phyloP scores from a whole-genome alignment of 768 basidiomycete genomes.

The Pholiota molesta region DNA sequence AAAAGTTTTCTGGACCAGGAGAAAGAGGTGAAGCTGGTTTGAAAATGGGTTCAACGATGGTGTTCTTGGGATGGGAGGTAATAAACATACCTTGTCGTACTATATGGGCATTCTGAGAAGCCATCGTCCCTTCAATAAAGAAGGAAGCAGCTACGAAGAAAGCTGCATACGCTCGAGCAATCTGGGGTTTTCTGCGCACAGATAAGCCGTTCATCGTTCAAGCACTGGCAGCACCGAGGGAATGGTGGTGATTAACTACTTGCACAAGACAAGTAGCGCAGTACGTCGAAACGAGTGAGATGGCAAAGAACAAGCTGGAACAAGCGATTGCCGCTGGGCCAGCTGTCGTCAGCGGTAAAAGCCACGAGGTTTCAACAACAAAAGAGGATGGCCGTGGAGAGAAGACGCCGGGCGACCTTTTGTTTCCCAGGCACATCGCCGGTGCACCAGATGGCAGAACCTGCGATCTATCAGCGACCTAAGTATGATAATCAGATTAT shows the following conservation, averaged over 20 bases:
- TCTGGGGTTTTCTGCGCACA: slow-evolving; percentile 1
- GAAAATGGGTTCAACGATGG: background rate
- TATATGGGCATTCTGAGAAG: slow-evolving; percentile 5
- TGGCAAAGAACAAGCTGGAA: slow-evolving; percentile 9
- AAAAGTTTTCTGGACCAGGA: slow-evolving; percentile 22
- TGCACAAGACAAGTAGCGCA: background rate
- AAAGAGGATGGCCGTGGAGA: slow-evolving; percentile 14
- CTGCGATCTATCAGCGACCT: background rate
- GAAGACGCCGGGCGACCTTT: background rate
- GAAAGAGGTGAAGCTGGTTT: slow-evolving; percentile 6
- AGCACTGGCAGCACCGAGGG: background rate
- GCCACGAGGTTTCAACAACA: slow-evolving; percentile 7
- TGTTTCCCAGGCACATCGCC: slow-evolving; percentile 5
- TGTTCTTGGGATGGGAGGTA: background rate
- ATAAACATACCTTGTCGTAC: slow-evolving; percentile 12
- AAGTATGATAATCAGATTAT: slow-evolving; percentile 6
- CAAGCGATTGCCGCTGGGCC: background rate
- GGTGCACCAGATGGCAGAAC: background rate
- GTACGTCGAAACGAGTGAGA: background rate
- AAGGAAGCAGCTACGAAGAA: slow-evolving; percentile 18
- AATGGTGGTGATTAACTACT: background rate
- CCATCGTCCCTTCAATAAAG: slow-evolving; percentile 28
- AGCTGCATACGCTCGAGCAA: slow-evolving; percentile 10
- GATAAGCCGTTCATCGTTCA: background rate
- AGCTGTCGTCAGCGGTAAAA: background rate